Conservation (phyloP, 345 rosid genomes). For the Ailanthus altissimus region DNA sequence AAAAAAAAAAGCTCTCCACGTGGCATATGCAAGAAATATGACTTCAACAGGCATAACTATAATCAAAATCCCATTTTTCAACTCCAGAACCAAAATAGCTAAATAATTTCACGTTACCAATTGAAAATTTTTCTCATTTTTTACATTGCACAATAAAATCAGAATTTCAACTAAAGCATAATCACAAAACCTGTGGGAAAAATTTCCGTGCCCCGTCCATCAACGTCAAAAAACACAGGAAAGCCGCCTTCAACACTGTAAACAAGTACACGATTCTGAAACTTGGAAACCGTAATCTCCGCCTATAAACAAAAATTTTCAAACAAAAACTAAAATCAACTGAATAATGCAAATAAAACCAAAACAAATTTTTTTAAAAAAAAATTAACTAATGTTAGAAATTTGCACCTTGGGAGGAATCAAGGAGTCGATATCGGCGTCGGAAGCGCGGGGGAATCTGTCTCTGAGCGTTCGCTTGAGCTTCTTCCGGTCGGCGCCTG, state of each 20-base stretch:
- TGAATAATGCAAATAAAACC: not conserved
- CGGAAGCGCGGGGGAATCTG: slow-evolving; percentile 66
- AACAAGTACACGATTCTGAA: slow-evolving; percentile 77
- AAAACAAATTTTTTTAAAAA: too few species aligned
- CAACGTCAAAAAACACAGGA: slow-evolving; percentile 85
- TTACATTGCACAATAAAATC: not conserved
- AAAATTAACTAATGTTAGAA: not conserved
- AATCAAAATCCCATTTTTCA: not conserved
- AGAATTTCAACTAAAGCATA: not conserved
- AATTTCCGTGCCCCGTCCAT: slow-evolving; percentile 86
- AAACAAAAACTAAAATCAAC: not conserved
- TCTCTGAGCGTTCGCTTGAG: slow-evolving; percentile 69
- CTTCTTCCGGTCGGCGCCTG: slow-evolving; percentile 94
- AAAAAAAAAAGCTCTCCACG: not conserved
- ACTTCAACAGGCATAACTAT: not conserved
- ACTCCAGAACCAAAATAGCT: not conserved
- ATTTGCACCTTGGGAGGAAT: slow-evolving; percentile 76
- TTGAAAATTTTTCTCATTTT: not conserved
- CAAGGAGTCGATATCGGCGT: slow-evolving; percentile 64
- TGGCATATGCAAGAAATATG: not conserved
- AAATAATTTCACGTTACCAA: not conserved
- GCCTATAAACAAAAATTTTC: slow-evolving; percentile 42
- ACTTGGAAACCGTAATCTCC: slow-evolving; percentile 78
- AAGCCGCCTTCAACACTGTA: slow-evolving; percentile 78
- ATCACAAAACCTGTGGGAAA: slow-evolving; percentile 73